Base-by-base conservation (phyloP, 176 grass and related monocot species). In the Chrysopogon serrulatus region DNA sequence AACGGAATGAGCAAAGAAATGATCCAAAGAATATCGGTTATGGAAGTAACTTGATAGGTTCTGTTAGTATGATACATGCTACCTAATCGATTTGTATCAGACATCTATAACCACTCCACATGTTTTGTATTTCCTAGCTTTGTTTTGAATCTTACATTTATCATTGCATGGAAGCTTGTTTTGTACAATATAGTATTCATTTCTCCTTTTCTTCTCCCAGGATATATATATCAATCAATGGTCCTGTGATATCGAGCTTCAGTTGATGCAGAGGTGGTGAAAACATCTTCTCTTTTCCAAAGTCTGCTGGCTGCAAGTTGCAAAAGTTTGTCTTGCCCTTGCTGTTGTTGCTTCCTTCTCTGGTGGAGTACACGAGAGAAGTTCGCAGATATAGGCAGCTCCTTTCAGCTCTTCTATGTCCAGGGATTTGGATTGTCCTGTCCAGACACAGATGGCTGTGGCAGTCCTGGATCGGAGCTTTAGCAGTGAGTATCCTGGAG, bases 371-470 rank as follows among this genome's bases (percentile, higher is more conserved):
- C 74, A 75, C 68, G 5, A 81, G 78, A 83, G 87, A 78, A 85
- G 87, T 71, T 83, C 61, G 82, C 60, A 53, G 83, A 84, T 87
- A 91, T 68, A 60, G 31, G 57, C 13, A 80, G 43, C 42, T 83
- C 44, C 49, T 84, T 60, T 71, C 45, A 79, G 71, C 39, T 49
- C 62, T 78, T 89, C 79, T 72, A 92, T 98, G 96, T 85, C 91
- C 85, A 88, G 82, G 82, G 90, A 95, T 77, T 86, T 90, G 85
- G 87, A 95, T 56, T 93, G 91, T 79, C 92, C 95, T 88, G 93
- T 98, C 77, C 96, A 93, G 89, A 94, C 96, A 72, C 96, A 94
- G 80, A 94, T 98, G 93, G 96, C 96, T 65, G 89, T 95, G 68
- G 89, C 89, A 75, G 87, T 95, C 24, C 68, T 95, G 68, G 88